Conservation (phyloP, 495 filamentous ascomycete genomes). For the Astrocystis sublimbata region DNA sequence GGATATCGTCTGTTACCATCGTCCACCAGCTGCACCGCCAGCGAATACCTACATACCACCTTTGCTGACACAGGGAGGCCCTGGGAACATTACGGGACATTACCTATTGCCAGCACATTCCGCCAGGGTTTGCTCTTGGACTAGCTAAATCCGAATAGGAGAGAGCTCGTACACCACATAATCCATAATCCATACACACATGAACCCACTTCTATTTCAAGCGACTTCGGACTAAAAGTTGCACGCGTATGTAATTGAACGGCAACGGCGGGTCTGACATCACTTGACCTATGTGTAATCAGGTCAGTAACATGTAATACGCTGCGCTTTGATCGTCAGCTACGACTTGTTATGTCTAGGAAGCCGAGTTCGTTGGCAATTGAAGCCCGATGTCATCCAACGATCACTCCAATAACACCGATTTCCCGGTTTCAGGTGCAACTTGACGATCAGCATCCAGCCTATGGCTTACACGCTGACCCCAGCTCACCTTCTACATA, state of each 20-base stretch:
- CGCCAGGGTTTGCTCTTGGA: background rate
- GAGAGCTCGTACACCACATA: background rate
- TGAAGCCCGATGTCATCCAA: background rate
- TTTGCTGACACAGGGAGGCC: conserved; percentile 4
- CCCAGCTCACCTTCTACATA: conserved; percentile 2
- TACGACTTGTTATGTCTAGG: background rate
- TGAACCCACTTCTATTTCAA: conserved; percentile 16
- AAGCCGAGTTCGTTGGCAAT: background rate
- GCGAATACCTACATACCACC: background rate
- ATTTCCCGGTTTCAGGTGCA: background rate
- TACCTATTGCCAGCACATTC: conserved; percentile 5
- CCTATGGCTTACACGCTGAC: background rate
- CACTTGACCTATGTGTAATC: conserved; percentile 2
- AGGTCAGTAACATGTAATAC: background rate
- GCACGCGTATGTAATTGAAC: no score
- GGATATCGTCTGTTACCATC: background rate
- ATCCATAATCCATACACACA: background rate
- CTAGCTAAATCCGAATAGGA: conserved; percentile 13
- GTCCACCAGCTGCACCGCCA: conserved; percentile 3
- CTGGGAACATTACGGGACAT: conserved; percentile 9
- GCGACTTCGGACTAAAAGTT: background rate
- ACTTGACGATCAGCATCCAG: background rate
- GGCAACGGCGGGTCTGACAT: conserved; percentile 3
- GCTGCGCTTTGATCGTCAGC: background rate
- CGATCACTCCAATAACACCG: background rate